A percentile compares a stretch with the other conserved stretches of the same genome.
Evolutionary conservation across 1,284 basidiomycete species (phyloP).

Genomic region (Blastosporella zonata): DNA sequence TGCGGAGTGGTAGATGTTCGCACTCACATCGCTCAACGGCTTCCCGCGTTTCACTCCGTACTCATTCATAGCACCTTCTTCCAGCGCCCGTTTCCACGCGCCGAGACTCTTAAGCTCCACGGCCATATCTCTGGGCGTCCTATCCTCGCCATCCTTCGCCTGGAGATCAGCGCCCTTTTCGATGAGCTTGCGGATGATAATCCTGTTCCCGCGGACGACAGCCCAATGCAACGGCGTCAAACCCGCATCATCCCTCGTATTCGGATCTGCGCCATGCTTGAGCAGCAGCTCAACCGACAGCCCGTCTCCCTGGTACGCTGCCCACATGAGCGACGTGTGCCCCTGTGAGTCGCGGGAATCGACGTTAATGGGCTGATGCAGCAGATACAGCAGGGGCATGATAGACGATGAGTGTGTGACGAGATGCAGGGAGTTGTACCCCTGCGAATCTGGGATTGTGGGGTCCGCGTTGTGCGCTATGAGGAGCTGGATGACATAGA

Average conservation of each 20-base stretch:
- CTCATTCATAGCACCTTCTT: constrained; percentile 81
- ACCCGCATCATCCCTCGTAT: constrained; percentile 76
- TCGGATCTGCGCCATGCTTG: constrained; percentile 81
- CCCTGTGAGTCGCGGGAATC: constrained; percentile 89
- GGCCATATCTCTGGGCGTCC: constrained; percentile 94
- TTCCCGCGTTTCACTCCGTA: constrained; percentile 69
- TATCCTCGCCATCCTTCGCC: constrained; percentile 80
- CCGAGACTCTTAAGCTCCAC: constrained; percentile 87
- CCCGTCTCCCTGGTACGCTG: constrained; percentile 97
- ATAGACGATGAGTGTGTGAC: constrained; percentile 93
- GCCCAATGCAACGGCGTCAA: constrained; percentile 97
- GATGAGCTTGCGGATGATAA: constrained; percentile 82
- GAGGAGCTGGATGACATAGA: constrained; percentile 92
- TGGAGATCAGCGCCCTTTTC: constrained; percentile 83
- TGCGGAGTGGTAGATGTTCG: background rate
- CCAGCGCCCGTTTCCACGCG: constrained; percentile 85
- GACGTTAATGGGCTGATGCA: constrained; percentile 88
- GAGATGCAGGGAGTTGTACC: constrained; percentile 95
- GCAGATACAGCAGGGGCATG: constrained; percentile 91
- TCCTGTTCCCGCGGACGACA: constrained; percentile 91
- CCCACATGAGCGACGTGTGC: constrained; percentile 98
- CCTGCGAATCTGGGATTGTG: constrained; percentile 87
- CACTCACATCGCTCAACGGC: constrained; percentile 67
- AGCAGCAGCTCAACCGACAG: constrained; percentile 91
- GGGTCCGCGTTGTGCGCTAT: constrained; percentile 91